Percentiles rank a stretch among this genome's conserved stretches.
Evolutionary conservation across 2,329 filamentous ascomycete species (phyloP).

Genomic region (Nectriaceae sp.): DNA sequence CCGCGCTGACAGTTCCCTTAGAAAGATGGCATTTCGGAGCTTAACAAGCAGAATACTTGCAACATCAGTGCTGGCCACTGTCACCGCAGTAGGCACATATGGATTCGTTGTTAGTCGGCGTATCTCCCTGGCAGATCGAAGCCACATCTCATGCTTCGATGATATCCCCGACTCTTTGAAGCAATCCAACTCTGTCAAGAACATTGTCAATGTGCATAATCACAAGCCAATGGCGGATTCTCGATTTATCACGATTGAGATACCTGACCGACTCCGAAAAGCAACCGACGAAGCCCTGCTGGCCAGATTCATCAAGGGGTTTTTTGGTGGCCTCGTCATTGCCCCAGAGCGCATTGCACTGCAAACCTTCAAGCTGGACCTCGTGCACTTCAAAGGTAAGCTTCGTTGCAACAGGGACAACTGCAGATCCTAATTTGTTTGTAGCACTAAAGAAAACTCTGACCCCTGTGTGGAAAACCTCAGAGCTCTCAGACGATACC

Average conservation of each 20-base stretch:
- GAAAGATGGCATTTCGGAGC: not conserved
- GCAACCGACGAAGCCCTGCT: slow-evolving; percentile 30
- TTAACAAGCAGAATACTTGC: not conserved
- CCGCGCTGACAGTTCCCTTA: too few species aligned
- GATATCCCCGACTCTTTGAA: slow-evolving; percentile 24
- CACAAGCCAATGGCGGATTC: slow-evolving; percentile 23
- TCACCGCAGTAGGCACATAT: not conserved
- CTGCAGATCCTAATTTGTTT: not conserved
- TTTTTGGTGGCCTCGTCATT: slow-evolving; percentile 34
- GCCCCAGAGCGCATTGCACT: slow-evolving; percentile 24
- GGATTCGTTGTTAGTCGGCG: slow-evolving; percentile 16
- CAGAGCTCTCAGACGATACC: slow-evolving; percentile 15
- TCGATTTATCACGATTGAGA: slow-evolving; percentile 23
- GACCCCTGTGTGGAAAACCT: slow-evolving; percentile 19
- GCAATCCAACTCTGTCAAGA: slow-evolving; percentile 23
- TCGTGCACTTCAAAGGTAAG: slow-evolving; percentile 22
- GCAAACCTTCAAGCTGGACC: slow-evolving; percentile 6
- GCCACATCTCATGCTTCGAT: slow-evolving; percentile 16
- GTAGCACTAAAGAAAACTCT: slow-evolving; percentile 1
- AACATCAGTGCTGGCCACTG: not conserved
- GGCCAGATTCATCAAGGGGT: slow-evolving; percentile 30
- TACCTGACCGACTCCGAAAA: slow-evolving; percentile 11
- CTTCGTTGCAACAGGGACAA: not conserved
- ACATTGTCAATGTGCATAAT: slow-evolving; percentile 27
- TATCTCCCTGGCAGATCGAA: slow-evolving; percentile 8